Base-by-base conservation (phyloP, 2,329 filamentous ascomycete species). In the Colletotrichum theobromicola region DNA sequence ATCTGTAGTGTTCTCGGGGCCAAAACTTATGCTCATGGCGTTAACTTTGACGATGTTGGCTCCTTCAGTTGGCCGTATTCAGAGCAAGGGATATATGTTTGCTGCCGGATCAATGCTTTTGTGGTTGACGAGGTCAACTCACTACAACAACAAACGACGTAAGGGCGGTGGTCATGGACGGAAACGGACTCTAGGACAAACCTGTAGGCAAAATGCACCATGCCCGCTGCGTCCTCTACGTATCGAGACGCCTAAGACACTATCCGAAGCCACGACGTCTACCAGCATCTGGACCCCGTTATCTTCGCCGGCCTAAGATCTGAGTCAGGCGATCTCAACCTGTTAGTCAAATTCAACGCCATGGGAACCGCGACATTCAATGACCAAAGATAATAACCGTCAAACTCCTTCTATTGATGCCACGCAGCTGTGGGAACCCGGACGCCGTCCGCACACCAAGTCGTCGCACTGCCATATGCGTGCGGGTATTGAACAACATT, bases 401-500 rank as follows among this genome's bases (percentile, higher is more conserved):
- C 34, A 66, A 50, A 74, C 67, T 74, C 67, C 63, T 46, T 63
- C 34, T 58, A 72, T 67, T 63, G 35, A 63, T 67, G 42, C 57
- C 72, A 50, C 24, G 28, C 35, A 72, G 55, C 68, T 66, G 60
- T 46, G 53, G 55, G 66, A 71, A 58, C 67, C 67, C 66, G 72
- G 61, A 71, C 72, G 67, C 72, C 67, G 32, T 68, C 61, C 55
- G 61, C 61, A 71, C 67, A 73, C 26, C 61, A 24, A 57, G 32
- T 30, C 50, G 64, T 24, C 46, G 37, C 32, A 61, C 60, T 71
- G 61, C 61, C 67, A 66, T 62, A 62, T 42, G 67, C 61, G 35
- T 65, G 72, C 66, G 72, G 67, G 67, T 71, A 74, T 71, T 71
- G 42, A 46, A 71, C 65, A 74, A 74, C 18, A 74, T 61, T 53